Percentiles rank a stretch among this genome's conserved stretches.
Conservation (phyloP, 345 rosid species). For the Erysimum cheiranthoides region DNA sequence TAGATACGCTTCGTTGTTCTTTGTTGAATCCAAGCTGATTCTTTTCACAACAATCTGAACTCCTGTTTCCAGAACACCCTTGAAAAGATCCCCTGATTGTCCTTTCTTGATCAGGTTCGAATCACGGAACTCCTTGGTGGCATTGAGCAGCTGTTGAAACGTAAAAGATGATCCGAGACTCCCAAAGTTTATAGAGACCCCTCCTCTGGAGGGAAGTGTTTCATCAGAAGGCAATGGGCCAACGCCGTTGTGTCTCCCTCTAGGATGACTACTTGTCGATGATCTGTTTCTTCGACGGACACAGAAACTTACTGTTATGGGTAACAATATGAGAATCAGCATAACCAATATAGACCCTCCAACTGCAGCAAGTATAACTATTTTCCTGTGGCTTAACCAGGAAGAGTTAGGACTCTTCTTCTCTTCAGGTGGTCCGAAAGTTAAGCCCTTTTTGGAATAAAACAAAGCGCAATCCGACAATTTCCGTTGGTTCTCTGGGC, state of each 20-base stretch:
- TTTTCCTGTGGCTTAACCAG: constrained; percentile 52
- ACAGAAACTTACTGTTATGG: constrained; percentile 56
- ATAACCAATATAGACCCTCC: constrained; percentile 69
- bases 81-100: constrained; percentile 84
- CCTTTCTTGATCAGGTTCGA: constrained; percentile 78
- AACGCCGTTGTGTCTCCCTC: constrained; percentile 52
- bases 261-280: constrained; percentile 40
- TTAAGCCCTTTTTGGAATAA: constrained; percentile 34
- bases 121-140: constrained; percentile 68
- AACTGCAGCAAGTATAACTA: constrained; percentile 68
- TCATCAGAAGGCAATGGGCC: constrained; percentile 71
- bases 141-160: constrained; percentile 63
- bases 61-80: constrained; percentile 66
- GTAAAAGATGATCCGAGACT: constrained; percentile 68
- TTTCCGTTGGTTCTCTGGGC: constrained; percentile 16
- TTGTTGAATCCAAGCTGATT: constrained; percentile 54
- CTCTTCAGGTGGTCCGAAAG: constrained; percentile 29
- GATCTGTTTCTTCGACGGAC: constrained; percentile 48
- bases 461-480: constrained; percentile 39
- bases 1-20: constrained; percentile 58
- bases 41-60: constrained; percentile 66
- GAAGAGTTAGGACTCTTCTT: constrained; percentile 37
- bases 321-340: constrained; percentile 50
- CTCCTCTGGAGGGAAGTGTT: constrained; percentile 48
- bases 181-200: constrained; percentile 53